Percentiles rank a stretch among this genome's conserved stretches.
phyloP scores from a whole-genome alignment of 1,284 basidiomycete genomes.

The Rhodotorula sp. region DNA sequence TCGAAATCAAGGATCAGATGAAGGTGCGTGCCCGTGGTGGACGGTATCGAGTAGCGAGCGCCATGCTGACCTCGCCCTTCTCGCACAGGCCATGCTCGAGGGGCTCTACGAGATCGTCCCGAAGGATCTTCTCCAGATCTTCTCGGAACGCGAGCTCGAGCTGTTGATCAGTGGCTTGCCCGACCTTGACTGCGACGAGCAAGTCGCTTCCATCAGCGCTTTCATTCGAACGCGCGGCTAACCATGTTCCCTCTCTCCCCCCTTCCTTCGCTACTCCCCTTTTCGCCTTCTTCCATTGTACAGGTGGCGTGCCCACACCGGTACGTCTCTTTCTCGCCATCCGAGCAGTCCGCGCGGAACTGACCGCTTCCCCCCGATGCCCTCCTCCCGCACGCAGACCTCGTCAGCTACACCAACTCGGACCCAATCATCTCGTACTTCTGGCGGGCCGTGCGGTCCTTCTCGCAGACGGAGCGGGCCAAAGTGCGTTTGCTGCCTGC shows the following conservation, averaged over 20 bases:
- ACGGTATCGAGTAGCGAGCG: not conserved
- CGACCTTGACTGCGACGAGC: slow-evolving; percentile 83
- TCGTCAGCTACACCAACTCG: slow-evolving; percentile 54
- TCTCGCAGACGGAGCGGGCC: slow-evolving; percentile 93
- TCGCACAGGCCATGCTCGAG: slow-evolving; percentile 70
- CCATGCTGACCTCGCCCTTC: not conserved
- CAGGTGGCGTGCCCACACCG: slow-evolving; percentile 93
- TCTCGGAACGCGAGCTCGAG: slow-evolving; percentile 97
- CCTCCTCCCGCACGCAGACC: slow-evolving; percentile 30
- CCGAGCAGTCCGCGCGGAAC: slow-evolving; percentile 40
- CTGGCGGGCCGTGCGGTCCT: slow-evolving; percentile 97
- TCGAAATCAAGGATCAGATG: slow-evolving; percentile 95
- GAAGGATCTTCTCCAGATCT: slow-evolving; percentile 73
- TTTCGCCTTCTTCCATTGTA: no score
- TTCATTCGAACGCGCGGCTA: no score
- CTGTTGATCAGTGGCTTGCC: slow-evolving; percentile 65
- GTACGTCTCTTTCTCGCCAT: slow-evolving; percentile 73
- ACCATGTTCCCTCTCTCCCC: no score
- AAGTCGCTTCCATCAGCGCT: no score
- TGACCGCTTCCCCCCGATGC: slow-evolving; percentile 8
- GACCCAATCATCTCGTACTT: slow-evolving; percentile 98
- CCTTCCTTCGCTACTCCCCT: no score
- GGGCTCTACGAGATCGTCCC: slow-evolving; percentile 98
- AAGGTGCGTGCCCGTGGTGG: slow-evolving; percentile 21
- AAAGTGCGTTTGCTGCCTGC: slow-evolving; percentile 60